These are phyloP conservation scores for Tulasnella calospora DNA, from an alignment of 768 basidiomycete genomes.

Conservation along the genomic window DNA sequence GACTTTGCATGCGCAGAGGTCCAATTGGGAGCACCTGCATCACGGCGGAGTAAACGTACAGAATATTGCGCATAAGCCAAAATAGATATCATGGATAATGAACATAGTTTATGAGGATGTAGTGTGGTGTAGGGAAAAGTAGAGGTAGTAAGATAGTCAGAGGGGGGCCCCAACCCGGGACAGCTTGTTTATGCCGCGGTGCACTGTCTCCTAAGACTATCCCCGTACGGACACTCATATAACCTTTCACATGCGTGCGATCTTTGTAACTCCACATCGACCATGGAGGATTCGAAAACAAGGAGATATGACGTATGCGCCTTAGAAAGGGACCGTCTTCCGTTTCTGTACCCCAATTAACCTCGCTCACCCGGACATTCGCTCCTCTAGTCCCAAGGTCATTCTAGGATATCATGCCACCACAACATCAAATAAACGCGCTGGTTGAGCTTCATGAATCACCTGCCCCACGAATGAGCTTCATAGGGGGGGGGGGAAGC, in stretches of 20 bases:
- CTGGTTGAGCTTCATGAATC: too few relatives aligned
- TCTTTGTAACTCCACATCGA: background rate
- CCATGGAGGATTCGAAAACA: background rate
- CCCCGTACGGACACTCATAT: background rate
- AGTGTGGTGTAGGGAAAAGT: background rate
- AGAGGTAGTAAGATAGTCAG: background rate
- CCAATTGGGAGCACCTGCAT: background rate
- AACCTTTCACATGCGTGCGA: background rate
- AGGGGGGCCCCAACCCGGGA: background rate
- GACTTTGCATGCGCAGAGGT: background rate
- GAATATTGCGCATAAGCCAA: background rate
- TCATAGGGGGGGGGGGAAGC: background rate
- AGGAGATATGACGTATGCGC: background rate
- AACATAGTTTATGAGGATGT: background rate
- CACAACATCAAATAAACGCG: too few relatives aligned
- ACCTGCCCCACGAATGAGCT: too few relatives aligned
- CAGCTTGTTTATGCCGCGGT: background rate
- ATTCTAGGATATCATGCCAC: too few relatives aligned
- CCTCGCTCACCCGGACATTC: too few relatives aligned
- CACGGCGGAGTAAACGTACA: background rate
- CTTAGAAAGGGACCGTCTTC: background rate
- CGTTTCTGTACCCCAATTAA: background rate
- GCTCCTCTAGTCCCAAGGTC: too few relatives aligned
- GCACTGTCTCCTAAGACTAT: background rate
- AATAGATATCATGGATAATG: background rate